These are phyloP conservation scores for Ceratobasidium sp. DNA, from an alignment of 1,284 basidiomycete species.

Conservation along the genomic window DNA sequence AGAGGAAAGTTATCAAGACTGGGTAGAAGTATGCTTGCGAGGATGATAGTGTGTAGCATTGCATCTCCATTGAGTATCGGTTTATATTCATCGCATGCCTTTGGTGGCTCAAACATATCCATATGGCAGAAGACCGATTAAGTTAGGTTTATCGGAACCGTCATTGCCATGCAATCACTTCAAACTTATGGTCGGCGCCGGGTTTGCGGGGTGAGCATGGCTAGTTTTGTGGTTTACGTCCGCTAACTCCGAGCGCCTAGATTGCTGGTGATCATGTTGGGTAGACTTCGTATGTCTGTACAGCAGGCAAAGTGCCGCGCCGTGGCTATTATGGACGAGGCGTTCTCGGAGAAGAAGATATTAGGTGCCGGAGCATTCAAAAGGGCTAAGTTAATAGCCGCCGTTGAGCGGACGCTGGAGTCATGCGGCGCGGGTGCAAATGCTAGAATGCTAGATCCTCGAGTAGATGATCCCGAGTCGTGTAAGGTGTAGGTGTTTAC, in stretches of 20 bases:
- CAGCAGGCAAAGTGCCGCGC: not conserved
- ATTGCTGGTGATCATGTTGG: not conserved
- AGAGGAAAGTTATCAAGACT: not conserved
- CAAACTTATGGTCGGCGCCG: not conserved
- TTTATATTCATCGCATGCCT: no score
- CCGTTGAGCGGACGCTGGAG: not conserved
- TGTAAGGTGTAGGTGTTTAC: constrained; percentile 10
- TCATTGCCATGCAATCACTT: not conserved
- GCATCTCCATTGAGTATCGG: no score
- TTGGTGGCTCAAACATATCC: no score
- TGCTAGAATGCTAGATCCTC: not conserved
- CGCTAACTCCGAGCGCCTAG: not conserved
- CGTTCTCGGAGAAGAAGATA: constrained; percentile 5
- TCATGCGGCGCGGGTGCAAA: not conserved
- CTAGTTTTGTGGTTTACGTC: no score
- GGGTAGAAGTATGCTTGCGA: no score
- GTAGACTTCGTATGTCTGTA: not conserved
- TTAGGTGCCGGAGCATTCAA: not conserved
- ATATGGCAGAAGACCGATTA: no score
- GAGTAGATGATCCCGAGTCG: no score
- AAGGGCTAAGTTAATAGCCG: not conserved
- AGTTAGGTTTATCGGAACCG: no score
- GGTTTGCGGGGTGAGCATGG: not conserved
- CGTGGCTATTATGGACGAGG: not conserved
- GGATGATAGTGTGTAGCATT: no score